phyloP scores from a whole-genome alignment of 345 rosid genomes.

The Eucalyptus erythrocorys region DNA sequence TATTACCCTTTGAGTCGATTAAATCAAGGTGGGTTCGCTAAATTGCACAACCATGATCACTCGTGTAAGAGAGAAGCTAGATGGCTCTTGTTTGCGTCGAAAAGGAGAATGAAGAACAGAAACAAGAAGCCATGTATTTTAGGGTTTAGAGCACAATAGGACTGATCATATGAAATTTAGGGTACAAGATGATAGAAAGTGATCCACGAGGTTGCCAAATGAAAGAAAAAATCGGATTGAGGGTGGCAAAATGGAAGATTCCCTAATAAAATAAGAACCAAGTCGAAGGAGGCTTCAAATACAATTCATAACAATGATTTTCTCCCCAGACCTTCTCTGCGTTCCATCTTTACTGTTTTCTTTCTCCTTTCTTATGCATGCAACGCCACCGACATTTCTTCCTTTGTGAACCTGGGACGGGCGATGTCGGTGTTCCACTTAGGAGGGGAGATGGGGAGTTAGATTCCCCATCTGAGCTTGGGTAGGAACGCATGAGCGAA shows the following conservation, averaged over 20 bases:
- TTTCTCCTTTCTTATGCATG: background rate
- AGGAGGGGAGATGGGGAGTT: background rate
- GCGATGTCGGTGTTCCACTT: background rate
- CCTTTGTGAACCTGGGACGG: background rate
- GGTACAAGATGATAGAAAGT: background rate
- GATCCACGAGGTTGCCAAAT: background rate
- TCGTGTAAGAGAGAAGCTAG: background rate
- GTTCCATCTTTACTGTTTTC: background rate
- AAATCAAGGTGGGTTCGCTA: background rate
- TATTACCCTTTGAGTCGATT: background rate
- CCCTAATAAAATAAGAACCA: background rate
- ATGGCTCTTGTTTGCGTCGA: background rate
- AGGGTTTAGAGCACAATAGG: background rate
- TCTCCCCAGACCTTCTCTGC: too few relatives aligned
- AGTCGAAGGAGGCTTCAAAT: background rate
- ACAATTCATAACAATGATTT: background rate
- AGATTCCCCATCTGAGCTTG: background rate
- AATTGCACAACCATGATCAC: background rate
- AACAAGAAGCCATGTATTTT: background rate
- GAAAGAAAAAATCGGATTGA: background rate
- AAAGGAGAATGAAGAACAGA: background rate
- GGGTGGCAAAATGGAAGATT: background rate
- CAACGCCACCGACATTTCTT: background rate
- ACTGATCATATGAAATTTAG: background rate
- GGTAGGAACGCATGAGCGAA: too few relatives aligned